Evolutionary conservation across 2,329 filamentous ascomycete genomes (phyloP).

Genomic region (Claviceps paspali): DNA sequence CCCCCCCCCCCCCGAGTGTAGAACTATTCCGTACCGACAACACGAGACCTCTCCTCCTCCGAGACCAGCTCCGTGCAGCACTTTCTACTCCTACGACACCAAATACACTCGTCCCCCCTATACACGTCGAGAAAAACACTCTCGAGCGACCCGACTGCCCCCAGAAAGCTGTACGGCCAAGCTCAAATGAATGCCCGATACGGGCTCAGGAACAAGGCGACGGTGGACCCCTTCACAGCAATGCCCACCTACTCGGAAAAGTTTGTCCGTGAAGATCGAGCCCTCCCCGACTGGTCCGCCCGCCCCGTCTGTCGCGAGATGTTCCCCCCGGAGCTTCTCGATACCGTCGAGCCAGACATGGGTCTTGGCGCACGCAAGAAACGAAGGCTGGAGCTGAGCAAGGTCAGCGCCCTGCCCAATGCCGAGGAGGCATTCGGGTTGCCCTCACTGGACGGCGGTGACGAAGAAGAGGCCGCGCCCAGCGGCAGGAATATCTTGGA

Average conservation of each 20-base stretch:
- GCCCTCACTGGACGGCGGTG: constrained; percentile 13
- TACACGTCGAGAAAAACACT: constrained; percentile 39
- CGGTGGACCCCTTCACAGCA: constrained; percentile 40
- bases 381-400: constrained; percentile 31
- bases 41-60: constrained; percentile 25
- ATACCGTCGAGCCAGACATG: constrained; percentile 33
- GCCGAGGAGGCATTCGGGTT: constrained; percentile 36
- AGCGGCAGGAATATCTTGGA: constrained; percentile 25
- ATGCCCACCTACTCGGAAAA: constrained; percentile 43
- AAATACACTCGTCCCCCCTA: constrained; percentile 37
- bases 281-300: constrained; percentile 36
- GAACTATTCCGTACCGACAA: constrained; percentile 34
- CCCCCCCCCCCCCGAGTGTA: constrained; percentile 10
- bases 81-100: constrained; percentile 40
- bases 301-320: constrained; percentile 36
- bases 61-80: constrained; percentile 34
- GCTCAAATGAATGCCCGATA: constrained; percentile 43
- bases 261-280: constrained; percentile 35
- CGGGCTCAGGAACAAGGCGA: constrained; percentile 38
- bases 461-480: constrained; percentile 13
- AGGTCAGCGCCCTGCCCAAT: constrained; percentile 30
- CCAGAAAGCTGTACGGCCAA: constrained; percentile 35
- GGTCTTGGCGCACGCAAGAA: constrained; percentile 22
- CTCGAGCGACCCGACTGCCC: constrained; percentile 23
- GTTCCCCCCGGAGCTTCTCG: constrained; percentile 40